Evolutionary conservation across 2,329 filamentous ascomycete species (phyloP), one percentile per base, ranked within the genome.

Genomic region (Penicillium sp.): DNA sequence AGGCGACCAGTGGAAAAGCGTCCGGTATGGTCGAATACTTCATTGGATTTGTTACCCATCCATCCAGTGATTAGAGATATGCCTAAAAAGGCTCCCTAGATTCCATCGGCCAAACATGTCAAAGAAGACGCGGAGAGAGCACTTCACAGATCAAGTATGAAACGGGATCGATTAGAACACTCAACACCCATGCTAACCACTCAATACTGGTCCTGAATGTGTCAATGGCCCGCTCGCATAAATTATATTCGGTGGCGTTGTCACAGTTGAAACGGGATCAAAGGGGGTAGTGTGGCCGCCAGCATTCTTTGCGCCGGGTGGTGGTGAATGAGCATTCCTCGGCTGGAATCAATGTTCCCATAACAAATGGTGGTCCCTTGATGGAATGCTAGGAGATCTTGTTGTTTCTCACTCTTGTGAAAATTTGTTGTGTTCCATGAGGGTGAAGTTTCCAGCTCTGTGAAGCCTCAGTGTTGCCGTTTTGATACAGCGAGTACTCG

Each of bases 301-400:
- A 64, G 58, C 71, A 73, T 73, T 73, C 71, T 61, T 65, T 60
- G 53, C 57, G 65, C 57, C 60, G 41, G 57, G 54, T 57, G 53
- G 64, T 66, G 67, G 68, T 71, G 69, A 56, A 55, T 46, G 61
- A 55, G 64, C 71, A 73, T 73, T 73, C 70, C 63, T 63, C 50
- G 48, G 50, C 53, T 54, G 49, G 52, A 34, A 60, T 60, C 59
- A 57, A 54, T 59, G 54, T 55, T 61, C 57, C 60, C 66, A 72
- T 69, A 73, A 73, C 70, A 73, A 71, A 69, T 53, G 55, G 53
- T 49, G 29, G 41, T 41, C 54, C 58, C 55, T 41, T 45, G 50
- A 44, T 53, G 47, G 55, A 61, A 61, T 64, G 57, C 39, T 40
- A 23, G 36, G 27, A 23, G 19, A 38, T 47, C 49, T 46, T 47